Evolutionary conservation across 2,329 filamentous ascomycete genomes (phyloP).

Genomic region (Seiridium unicorne): DNA sequence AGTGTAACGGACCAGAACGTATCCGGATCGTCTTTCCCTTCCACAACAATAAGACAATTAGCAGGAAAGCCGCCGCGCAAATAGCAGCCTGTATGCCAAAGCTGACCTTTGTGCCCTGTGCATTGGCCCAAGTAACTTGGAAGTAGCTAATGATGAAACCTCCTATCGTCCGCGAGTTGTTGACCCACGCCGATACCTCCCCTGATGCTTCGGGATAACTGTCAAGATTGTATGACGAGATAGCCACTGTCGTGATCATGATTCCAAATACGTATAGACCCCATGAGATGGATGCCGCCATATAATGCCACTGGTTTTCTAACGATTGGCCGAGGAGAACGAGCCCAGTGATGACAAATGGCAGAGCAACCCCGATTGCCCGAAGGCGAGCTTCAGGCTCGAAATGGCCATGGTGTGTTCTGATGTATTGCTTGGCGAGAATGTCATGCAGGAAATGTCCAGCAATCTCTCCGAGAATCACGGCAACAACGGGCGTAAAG

Average conservation of each 20-base stretch:
- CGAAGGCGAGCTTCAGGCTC: conserved; percentile 55
- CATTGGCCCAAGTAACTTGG: conserved; percentile 47
- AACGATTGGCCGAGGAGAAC: conserved; percentile 53
- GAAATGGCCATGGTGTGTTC: conserved; percentile 47
- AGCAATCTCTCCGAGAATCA: conserved; percentile 49
- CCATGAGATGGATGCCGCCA: conserved; percentile 47
- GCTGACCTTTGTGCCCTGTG: conserved; percentile 39
- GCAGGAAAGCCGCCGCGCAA: conserved; percentile 30
- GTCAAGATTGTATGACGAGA: conserved; percentile 52
- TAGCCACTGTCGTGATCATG: conserved; percentile 51
- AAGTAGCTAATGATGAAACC: conserved; percentile 53
- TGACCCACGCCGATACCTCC: conserved; percentile 52
- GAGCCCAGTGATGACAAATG: conserved; percentile 48
- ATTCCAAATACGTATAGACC: conserved; percentile 55
- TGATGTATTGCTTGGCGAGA: conserved; percentile 42
- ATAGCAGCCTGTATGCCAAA: conserved; percentile 47
- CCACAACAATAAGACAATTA: conserved; percentile 32
- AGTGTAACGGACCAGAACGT: conserved; percentile 32
- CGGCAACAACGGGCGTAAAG: conserved; percentile 55
- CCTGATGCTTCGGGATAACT: conserved; percentile 54
- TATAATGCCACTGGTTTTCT: conserved; percentile 48
- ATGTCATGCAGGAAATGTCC: conserved; percentile 58
- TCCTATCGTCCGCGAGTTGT: conserved; percentile 45
- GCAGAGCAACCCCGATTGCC: conserved; percentile 43
- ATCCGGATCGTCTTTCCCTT: conserved; percentile 35